phyloP scores from a whole-genome alignment of 257 asterid genomes.

The Nicotiana paniculata region DNA sequence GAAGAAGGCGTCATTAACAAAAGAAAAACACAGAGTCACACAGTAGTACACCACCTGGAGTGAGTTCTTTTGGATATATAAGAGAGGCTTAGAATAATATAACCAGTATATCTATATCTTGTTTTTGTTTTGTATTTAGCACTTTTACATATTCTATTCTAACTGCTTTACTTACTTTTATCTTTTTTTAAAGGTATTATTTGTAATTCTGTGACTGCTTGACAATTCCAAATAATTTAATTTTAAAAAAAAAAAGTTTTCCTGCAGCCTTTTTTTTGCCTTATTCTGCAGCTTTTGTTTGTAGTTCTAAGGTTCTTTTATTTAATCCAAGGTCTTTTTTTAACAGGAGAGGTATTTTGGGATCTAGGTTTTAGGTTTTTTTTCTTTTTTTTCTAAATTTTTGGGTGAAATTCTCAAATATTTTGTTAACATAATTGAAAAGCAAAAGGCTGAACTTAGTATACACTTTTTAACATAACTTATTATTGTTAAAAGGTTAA shows the following conservation, averaged over 20 bases:
- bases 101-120: background rate
- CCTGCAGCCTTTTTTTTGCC: background rate
- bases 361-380: background rate
- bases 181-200: background rate
- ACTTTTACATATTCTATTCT: background rate
- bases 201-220: background rate
- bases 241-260: background rate
- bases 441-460: background rate
- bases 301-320: background rate
- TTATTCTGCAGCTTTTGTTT: background rate
- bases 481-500: background rate
- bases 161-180: background rate
- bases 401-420: too few relatives aligned
- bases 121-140: background rate
- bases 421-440: background rate
- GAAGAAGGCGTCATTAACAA: background rate
- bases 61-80: background rate
- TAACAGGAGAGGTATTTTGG: background rate
- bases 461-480: background rate
- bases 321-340: background rate
- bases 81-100: background rate
- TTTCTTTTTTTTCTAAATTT: too few relatives aligned
- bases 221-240: background rate
- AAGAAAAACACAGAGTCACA: background rate
- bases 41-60: background rate